phyloP scores from a whole-genome alignment of 2,329 filamentous ascomycete genomes.

The Zasmidium cellare region DNA sequence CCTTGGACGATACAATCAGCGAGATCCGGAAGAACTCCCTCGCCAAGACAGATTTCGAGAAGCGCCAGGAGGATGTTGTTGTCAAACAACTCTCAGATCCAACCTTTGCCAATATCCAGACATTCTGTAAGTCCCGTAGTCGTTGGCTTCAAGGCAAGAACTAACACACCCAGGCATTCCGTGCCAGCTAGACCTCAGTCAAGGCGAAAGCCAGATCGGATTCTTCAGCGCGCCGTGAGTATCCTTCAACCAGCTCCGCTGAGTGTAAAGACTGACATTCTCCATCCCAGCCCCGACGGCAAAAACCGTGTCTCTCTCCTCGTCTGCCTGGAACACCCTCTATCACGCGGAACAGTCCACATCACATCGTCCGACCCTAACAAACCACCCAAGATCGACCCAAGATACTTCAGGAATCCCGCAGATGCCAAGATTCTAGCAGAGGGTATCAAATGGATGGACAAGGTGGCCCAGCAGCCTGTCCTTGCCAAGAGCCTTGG shows the following conservation, averaged over 20 bases:
- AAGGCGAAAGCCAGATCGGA: conserved; percentile 29
- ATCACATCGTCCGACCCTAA: conserved; percentile 29
- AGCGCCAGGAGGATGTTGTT: conserved; percentile 36
- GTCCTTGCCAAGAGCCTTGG: conserved; percentile 45
- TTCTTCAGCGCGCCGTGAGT: conserved; percentile 34
- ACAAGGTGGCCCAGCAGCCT: conserved; percentile 46
- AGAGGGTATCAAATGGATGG: conserved; percentile 39
- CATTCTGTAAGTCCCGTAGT: conserved; percentile 27
- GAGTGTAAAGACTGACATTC: too few species aligned
- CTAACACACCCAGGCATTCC: conserved; percentile 24
- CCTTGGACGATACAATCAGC: conserved; percentile 30
- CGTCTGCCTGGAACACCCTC: conserved; percentile 30
- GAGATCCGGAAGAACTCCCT: conserved; percentile 35
- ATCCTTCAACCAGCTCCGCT: background rate
- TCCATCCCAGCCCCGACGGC: conserved; percentile 26
- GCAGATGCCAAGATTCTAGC: conserved; percentile 35
- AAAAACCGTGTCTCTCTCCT: conserved; percentile 33
- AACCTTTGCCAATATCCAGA: conserved; percentile 40
- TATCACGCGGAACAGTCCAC: conserved; percentile 33
- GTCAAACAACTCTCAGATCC: conserved; percentile 34
- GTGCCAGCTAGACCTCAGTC: conserved; percentile 32
- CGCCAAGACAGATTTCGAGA: conserved; percentile 38
- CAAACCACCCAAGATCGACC: conserved; percentile 33
- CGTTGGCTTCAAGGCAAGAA: background rate
- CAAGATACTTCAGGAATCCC: conserved; percentile 32